Conservation (phyloP, 768 basidiomycete species). For the Suillus subalutaceus region DNA sequence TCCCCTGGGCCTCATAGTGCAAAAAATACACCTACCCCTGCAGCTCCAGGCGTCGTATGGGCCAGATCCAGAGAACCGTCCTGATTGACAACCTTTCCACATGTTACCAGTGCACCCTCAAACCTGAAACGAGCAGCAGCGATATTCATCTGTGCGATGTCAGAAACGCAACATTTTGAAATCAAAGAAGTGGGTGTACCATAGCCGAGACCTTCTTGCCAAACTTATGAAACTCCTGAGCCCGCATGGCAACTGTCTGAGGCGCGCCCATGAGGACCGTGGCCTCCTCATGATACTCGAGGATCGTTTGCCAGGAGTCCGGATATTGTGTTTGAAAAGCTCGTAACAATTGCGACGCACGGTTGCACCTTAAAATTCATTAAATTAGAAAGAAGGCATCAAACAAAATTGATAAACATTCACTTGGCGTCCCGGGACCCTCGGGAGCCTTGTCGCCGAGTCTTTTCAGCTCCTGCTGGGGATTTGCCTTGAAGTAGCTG, state of each 20-base stretch:
- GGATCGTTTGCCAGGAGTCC: background rate
- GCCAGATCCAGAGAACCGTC: conserved; percentile 1
- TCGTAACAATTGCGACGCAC: background rate
- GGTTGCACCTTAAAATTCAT: background rate
- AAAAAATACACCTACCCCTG: conserved; percentile 5
- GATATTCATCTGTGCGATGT: background rate
- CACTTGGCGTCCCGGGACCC: background rate
- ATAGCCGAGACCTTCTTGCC: background rate
- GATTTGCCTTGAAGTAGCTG: conserved; percentile 8
- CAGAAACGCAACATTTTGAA: background rate
- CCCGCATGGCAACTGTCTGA: background rate
- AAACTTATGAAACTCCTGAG: background rate
- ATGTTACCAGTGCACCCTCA: conserved; percentile 15
- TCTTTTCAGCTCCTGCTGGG: conserved; percentile 5
- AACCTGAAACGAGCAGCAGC: conserved; percentile 11
- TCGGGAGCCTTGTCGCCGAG: background rate
- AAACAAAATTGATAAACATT: background rate
- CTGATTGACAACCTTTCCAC: conserved; percentile 13
- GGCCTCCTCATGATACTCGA: background rate
- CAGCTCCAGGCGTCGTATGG: conserved; percentile 6
- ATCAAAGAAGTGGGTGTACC: background rate
- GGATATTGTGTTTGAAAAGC: background rate
- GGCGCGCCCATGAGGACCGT: background rate
- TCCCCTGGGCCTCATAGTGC: background rate
- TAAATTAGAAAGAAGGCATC: background rate